These are phyloP conservation scores for Primulina tabacum DNA, from an alignment of 257 asterid species.

Conservation along the genomic window DNA sequence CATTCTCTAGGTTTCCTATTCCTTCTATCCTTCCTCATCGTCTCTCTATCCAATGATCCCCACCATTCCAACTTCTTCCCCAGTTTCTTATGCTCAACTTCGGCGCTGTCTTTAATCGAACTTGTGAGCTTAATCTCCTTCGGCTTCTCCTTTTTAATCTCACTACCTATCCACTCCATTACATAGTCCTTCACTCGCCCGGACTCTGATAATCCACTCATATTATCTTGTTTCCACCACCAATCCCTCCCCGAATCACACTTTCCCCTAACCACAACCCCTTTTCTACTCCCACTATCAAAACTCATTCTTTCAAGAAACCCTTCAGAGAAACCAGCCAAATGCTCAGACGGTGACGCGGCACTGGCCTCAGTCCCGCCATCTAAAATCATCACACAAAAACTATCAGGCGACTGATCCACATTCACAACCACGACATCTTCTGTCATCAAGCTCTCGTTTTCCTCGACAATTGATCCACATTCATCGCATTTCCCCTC, in stretches of 20 bases:
- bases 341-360: constrained; percentile 43
- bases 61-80: constrained; percentile 75
- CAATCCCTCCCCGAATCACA: constrained; percentile 67
- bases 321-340: constrained; percentile 57
- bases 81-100: constrained; percentile 48
- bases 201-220: constrained; percentile 60
- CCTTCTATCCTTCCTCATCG: constrained; percentile 48
- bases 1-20: constrained; percentile 70
- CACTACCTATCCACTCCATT: constrained; percentile 97
- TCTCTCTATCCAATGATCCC: constrained; percentile 57
- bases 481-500: constrained; percentile 49
- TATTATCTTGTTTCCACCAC: constrained; percentile 93
- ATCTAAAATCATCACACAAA: constrained; percentile 43
- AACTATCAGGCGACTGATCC: constrained; percentile 58
- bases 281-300: constrained; percentile 57
- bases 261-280: constrained; percentile 44
- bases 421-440: constrained; percentile 63
- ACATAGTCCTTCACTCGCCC: constrained; percentile 87
- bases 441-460: constrained; percentile 47
- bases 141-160: constrained; percentile 71
- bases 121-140: constrained; percentile 57
- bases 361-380: constrained; percentile 34
- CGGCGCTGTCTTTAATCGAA: constrained; percentile 29
- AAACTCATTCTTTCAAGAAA: constrained; percentile 55
- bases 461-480: constrained; percentile 60